Evolutionary conservation across 1,284 basidiomycete genomes (phyloP).

Genomic region (Omphalotus olearius): DNA sequence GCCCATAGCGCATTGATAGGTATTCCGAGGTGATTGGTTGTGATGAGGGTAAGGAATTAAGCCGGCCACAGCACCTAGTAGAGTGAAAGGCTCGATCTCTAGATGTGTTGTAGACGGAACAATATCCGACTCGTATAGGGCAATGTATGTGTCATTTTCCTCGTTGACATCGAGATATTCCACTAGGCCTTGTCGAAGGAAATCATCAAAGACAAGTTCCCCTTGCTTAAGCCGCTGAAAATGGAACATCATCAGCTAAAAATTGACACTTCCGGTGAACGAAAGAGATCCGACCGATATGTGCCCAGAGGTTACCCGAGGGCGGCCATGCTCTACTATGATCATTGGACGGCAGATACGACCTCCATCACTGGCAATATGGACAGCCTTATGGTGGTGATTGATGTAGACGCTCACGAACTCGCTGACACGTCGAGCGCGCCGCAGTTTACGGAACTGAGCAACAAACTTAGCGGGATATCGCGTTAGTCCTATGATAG

Average conservation of each 20-base stretch:
- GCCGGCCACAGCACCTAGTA: slow-evolving; percentile 96
- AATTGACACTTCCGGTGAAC: slow-evolving; percentile 9
- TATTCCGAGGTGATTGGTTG: slow-evolving; percentile 98
- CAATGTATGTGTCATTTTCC: slow-evolving; percentile 97
- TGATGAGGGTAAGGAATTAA: slow-evolving; percentile 99
- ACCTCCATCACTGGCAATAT: slow-evolving; percentile 97
- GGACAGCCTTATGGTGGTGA: slow-evolving; percentile 91
- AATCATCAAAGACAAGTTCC: slow-evolving; percentile 88
- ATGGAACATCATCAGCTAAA: not conserved
- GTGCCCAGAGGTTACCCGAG: slow-evolving; percentile 81
- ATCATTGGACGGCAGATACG: slow-evolving; percentile 98
- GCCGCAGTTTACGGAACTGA: slow-evolving; percentile 89
- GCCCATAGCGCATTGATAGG: slow-evolving; percentile 99
- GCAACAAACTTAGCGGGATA: slow-evolving; percentile 84
- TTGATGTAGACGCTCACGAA: slow-evolving; percentile 98
- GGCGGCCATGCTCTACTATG: slow-evolving; percentile 85
- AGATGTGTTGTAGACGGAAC: slow-evolving; percentile 85
- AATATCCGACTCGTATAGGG: slow-evolving; percentile 91
- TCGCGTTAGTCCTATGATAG: slow-evolving; percentile 90
- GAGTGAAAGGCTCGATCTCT: slow-evolving; percentile 98
- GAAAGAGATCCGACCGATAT: slow-evolving; percentile 53
- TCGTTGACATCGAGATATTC: slow-evolving; percentile 99
- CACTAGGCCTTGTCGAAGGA: slow-evolving; percentile 91
- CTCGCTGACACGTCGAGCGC: slow-evolving; percentile 90
- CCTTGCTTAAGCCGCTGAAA: slow-evolving; percentile 77